Evolutionary conservation across 2,329 filamentous ascomycete genomes (phyloP), one percentile per base, ranked within the genome.

Genomic region (Orbilia oligospora): DNA sequence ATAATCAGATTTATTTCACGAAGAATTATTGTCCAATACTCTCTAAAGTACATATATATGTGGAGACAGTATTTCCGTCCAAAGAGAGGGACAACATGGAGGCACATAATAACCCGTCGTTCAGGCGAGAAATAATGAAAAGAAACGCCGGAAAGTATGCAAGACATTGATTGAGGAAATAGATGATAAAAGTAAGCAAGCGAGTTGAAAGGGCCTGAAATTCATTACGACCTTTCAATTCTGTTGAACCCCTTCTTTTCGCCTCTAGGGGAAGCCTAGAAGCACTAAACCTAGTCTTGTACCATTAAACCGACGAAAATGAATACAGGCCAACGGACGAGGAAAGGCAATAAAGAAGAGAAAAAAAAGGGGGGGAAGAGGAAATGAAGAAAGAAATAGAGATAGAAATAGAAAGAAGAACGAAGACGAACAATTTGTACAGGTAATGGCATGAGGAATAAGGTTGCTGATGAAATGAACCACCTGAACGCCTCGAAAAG

Each of bases 401-500:
- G n/a, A n/a, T n/a, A n/a, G n/a, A n/a, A n/a, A n/a, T n/a, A n/a
- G 27, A 33, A 30, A 33, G 53, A 58, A 22, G 16, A 10, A 6
- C 12, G 51, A 12, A n/a, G 10, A n/a, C 12, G n/a, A 66, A 24
- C 44, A 16, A 64, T 46, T 64, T 49, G 16, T 49, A 44, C 38
- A 64, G 49, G 58, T 33, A 65, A 48, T 27, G 27, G 16, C 27
- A 16, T 51, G 48, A 51, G 48, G 9, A 24, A 55, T 55, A 33
- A n/a, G 1, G 4, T 55, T 55, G 24, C 24, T 53, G 27, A 55
- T 55, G 30, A 36, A 53, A 56, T 56, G 46, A 49, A 75, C 53
- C 73, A 36, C 66, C 61, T 49, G 49, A 77, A 77, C 73, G 67
- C 73, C 73, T 44, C 16, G 10, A 36, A 46, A 27, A 30, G 53